Evolutionary conservation across 1,139 yeast species (phyloP).

Genomic region (Wickerhamomyces sp.): DNA sequence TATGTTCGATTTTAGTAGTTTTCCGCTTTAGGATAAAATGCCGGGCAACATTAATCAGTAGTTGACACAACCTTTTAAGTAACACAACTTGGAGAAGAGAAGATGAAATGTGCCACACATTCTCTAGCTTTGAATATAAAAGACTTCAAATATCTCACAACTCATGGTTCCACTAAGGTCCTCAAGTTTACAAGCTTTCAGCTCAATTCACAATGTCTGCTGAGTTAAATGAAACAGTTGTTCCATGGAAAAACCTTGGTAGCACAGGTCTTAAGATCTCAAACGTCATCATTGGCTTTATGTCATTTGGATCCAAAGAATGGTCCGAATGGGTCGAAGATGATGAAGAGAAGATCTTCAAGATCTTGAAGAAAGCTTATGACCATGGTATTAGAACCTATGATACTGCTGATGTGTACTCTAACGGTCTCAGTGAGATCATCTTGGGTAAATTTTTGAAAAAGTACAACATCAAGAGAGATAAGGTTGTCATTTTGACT

Average conservation of each 20-base stretch:
- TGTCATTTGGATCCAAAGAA: slow-evolving; percentile 43
- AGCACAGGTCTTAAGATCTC: slow-evolving; percentile 48
- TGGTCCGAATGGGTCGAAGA: slow-evolving; percentile 47
- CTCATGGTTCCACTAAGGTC: too few relatives aligned
- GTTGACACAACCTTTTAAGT: too few relatives aligned
- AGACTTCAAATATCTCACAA: too few relatives aligned
- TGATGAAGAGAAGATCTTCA: slow-evolving; percentile 33
- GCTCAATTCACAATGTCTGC: background rate
- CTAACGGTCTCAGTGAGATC: slow-evolving; percentile 39
- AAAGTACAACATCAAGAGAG: slow-evolving; percentile 37
- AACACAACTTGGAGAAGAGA: too few relatives aligned
- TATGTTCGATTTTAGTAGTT: too few relatives aligned
- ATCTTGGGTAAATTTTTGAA: slow-evolving; percentile 39
- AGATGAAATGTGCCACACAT: background rate
- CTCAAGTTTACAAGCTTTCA: background rate
- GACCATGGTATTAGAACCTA: slow-evolving; percentile 46
- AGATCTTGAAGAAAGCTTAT: slow-evolving; percentile 43
- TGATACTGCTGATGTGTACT: slow-evolving; percentile 46
- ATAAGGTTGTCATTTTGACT: slow-evolving; percentile 40
- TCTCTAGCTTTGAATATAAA: background rate
- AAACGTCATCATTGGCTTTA: slow-evolving; percentile 51
- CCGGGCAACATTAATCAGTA: too few relatives aligned
- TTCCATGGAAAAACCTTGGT: slow-evolving; percentile 11
- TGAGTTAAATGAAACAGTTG: background rate
- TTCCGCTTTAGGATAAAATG: too few relatives aligned